Evolutionary conservation across 1,284 basidiomycete genomes (phyloP), one percentile per base, ranked within the genome.

Genomic region (Moesziomyces sp.): DNA sequence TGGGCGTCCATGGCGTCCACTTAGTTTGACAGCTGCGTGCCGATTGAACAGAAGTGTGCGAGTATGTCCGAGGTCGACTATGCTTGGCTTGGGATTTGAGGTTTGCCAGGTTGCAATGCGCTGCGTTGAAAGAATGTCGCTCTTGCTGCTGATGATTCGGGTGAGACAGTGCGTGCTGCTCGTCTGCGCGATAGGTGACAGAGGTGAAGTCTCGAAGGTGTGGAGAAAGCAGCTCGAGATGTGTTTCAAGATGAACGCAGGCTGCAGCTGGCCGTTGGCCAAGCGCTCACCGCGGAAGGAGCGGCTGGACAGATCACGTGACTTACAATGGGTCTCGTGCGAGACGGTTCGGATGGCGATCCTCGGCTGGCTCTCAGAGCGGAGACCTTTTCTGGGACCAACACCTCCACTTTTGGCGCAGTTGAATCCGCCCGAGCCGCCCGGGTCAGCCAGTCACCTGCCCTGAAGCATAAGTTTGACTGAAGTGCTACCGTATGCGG

Each of bases 1-100:
- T 79, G 67, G 3, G 81, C 76, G 52, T 82, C 81, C 78, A 82
- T 82, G 19, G 49, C 69, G 30, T 40, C 47, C 30, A 18, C 3
- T 2, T 7, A 5, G 38, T 16, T 14, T 14, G 18, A 18, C 38
- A 40, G 38, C 44, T 45, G 19, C 44, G 44, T 45, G 44, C 21
- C 13, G 11, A 13, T 33, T 33, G 44, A 16, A n/a, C n/a, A 11
- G 23, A 45, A 30, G 30, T 30, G 30, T 8, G 30, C 3, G 44
- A 4, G 44, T 45, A 45, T 21, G 44, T 24, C 11, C 23, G 23
- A 14, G 44, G 30, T 13, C 30, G 30, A 33, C 30, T 1, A 13
- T 10, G 30, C 30, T 10, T 33, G 3, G 30, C 10, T 33, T 33
- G 9, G 30, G 13, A 1, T 33, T 13, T 13, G 13, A 33, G 30